These are phyloP conservation scores for Limnomonas spitsbergensis DNA, from an alignment of 139 green algal species.

Conservation along the genomic window DNA sequence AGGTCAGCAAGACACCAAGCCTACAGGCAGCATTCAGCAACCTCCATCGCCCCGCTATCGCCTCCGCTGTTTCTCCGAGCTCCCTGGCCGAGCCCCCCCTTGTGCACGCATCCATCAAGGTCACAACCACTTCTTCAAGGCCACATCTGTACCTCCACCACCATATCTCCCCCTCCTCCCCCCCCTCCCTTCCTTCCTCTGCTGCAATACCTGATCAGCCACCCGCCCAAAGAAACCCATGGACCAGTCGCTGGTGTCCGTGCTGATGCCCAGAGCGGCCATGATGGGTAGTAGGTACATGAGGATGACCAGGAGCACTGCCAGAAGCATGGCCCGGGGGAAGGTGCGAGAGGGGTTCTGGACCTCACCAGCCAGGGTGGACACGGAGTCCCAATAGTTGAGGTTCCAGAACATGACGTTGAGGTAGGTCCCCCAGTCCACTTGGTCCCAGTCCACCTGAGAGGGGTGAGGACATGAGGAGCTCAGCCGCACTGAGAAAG, in stretches of 20 bases:
- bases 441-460: constrained; percentile 46
- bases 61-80: no score
- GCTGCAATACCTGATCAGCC: constrained; percentile 69
- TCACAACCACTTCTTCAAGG: no score
- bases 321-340: constrained; percentile 62
- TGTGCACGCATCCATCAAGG: no score
- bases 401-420: constrained; percentile 96
- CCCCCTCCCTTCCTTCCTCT: no score
- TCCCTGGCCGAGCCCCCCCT: no score
- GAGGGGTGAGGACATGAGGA: no score
- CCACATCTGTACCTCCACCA: no score
- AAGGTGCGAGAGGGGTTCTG: constrained; percentile 48
- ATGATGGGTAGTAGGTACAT: constrained; percentile 72
- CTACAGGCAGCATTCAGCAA: no score
- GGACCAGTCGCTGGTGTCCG: constrained; percentile 31
- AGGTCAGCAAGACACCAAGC: no score
- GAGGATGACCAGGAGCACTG: constrained; percentile 64
- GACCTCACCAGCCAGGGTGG: constrained; percentile 87
- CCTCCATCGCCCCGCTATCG: no score
- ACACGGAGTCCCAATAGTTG: constrained; percentile 77
- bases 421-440: constrained; percentile 82
- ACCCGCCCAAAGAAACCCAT: constrained; percentile 83
- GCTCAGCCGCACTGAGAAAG: no score
- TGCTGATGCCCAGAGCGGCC: constrained; percentile 69
- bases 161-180: no score